Percentiles rank a stretch among this genome's conserved stretches.
Evolutionary conservation across 2,329 filamentous ascomycete species (phyloP).

Genomic region (Aspergillus latus): DNA sequence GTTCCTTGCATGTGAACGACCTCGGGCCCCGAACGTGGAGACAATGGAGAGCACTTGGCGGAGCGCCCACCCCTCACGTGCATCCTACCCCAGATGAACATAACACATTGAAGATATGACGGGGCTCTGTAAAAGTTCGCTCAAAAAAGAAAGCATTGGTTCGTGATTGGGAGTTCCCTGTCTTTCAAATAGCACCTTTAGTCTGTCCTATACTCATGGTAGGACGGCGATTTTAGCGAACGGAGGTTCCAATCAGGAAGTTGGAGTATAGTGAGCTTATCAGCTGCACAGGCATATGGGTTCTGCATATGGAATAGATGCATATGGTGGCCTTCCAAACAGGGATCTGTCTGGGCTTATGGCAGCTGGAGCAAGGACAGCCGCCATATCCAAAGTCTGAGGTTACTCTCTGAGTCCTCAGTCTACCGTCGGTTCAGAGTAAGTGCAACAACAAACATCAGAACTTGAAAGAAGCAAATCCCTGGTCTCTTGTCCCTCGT

Average conservation of each 20-base stretch:
- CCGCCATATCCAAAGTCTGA: not conserved
- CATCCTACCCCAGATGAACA: conserved; percentile 16
- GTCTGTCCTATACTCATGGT: not conserved
- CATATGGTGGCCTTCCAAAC: not conserved
- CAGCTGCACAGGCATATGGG: not conserved
- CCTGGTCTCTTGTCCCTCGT: not conserved
- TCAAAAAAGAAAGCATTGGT: not conserved
- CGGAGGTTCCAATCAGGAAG: not conserved
- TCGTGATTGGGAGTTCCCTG: not conserved
- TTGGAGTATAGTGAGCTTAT: not conserved
- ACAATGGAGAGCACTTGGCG: not conserved
- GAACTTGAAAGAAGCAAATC: not conserved
- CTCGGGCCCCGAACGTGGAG: conserved; percentile 22
- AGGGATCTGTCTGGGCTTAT: not conserved
- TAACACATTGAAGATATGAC: too few species aligned
- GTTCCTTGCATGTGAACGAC: conserved; percentile 26
- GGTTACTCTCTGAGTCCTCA: not conserved
- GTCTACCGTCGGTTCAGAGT: not conserved
- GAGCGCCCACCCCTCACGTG: conserved; percentile 23
- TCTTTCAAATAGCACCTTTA: not conserved
- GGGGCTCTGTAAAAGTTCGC: too few species aligned
- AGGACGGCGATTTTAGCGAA: too few species aligned
- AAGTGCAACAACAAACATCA: not conserved
- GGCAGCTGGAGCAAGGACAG: not conserved
- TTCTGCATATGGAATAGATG: not conserved